Base-by-base conservation (phyloP, 768 basidiomycete species). In the Phallus indusiatus region DNA sequence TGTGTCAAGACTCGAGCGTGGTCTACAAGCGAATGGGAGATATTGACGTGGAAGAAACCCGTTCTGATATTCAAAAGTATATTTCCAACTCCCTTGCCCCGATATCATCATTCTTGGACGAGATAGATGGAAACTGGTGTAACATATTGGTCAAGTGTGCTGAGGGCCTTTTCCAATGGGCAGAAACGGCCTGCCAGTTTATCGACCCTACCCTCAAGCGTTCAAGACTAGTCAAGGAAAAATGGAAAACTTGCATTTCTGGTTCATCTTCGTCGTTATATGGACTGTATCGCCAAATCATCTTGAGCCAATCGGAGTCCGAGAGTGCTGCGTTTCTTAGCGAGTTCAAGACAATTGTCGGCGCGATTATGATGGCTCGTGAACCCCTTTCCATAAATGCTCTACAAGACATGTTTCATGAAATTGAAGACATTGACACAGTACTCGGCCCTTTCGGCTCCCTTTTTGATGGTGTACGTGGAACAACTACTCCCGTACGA, bases 161-260 rank as follows among this genome's bases (percentile, higher is more conserved):
- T 2, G 70, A 64, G 6, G 70, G 69, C 17, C 54, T 72, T 5
- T 71, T 71, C 55, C 65, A 70, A 35, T 71, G 67, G 67, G 70
- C 70, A 16, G 61, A 62, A 20, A 71, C 69, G 5, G 55, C 61
- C 1, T 70, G 69, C 61, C 56, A 52, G 10, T 68, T 64, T 21
- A 67, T 71, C 28, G 56, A 64, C 18, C 28, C 52, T 55, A 51
- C 34, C 20, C 5, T 59, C 54, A 56, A 28, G 59, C 16, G 17
- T n/a, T 60, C 47, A 21, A 17, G 33, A 28, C 1, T 48, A 12
- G 7, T 10, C 2, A 16, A 16, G 16, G 20, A 28, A 20, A 53
- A 18, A n/a, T n/a, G 57, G 47, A 28, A 54, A 63, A 1, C 53
- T 61, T 28, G 66, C 67, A 42, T 49, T 70, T 28, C 48, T 61